These are phyloP conservation scores for Spatholobus suberectus DNA, from an alignment of 306 rosid species.

Conservation along the genomic window DNA sequence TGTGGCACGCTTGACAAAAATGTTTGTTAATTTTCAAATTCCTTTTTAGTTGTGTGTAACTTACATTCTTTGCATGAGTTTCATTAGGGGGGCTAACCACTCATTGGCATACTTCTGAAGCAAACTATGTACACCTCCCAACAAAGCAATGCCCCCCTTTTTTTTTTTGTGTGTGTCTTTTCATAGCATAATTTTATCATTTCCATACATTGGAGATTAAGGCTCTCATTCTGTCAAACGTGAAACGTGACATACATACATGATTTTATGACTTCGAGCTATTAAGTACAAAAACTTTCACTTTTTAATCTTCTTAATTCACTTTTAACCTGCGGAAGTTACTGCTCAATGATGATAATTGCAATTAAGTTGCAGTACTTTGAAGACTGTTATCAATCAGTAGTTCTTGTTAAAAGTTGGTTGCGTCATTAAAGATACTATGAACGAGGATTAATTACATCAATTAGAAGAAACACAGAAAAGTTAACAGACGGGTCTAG, in stretches of 20 bases:
- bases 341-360: slow-evolving; percentile 11
- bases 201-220: slow-evolving; percentile 32
- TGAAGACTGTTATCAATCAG: slow-evolving; percentile 17
- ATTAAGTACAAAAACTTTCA: slow-evolving; percentile 25
- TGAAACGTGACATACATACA: background rate
- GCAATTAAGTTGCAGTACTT: slow-evolving; percentile 26
- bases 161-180: background rate
- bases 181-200: slow-evolving; percentile 30
- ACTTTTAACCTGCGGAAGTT: slow-evolving; percentile 13
- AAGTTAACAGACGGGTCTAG: background rate
- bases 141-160: slow-evolving; percentile 47
- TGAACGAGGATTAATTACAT: slow-evolving; percentile 29
- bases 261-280: slow-evolving; percentile 21
- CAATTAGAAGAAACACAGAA: slow-evolving; percentile 13
- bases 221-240: slow-evolving; percentile 26
- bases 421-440: slow-evolving; percentile 5
- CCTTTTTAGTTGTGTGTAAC: slow-evolving; percentile 44
- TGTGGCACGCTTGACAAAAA: slow-evolving; percentile 39
- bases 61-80: slow-evolving; percentile 64
- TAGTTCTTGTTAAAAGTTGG: slow-evolving; percentile 24
- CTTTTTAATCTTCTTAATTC: slow-evolving; percentile 25
- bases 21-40: slow-evolving; percentile 24
- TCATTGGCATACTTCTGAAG: slow-evolving; percentile 57
- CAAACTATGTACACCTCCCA: slow-evolving; percentile 53
- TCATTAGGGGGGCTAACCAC: slow-evolving; percentile 63